phyloP scores from a whole-genome alignment of 2,329 filamentous ascomycete species.

The Ascochyta pisi region DNA sequence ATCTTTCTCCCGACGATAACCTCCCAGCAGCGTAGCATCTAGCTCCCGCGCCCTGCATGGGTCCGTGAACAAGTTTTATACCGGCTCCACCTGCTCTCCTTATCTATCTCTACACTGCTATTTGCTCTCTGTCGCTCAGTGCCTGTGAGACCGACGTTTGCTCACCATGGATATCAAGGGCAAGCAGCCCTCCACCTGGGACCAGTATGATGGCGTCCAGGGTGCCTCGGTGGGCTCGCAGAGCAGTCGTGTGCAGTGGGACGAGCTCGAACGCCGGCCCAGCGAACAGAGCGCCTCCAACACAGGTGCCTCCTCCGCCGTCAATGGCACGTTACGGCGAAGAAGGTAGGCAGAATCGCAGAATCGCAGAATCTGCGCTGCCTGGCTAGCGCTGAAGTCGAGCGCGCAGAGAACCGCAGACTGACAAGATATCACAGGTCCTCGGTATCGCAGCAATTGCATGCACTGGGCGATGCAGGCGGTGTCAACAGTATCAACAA shows the following conservation, averaged over 20 bases:
- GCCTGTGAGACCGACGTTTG: slow-evolving; percentile 12
- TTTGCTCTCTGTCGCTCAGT: slow-evolving; percentile 1
- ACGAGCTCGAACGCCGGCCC: slow-evolving; percentile 40
- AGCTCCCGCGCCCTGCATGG: slow-evolving; percentile 44
- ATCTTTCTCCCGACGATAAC: slow-evolving; percentile 37
- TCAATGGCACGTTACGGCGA: slow-evolving; percentile 42
- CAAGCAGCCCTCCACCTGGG: slow-evolving; percentile 55
- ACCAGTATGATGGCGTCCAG: slow-evolving; percentile 54
- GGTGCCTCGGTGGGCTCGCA: slow-evolving; percentile 46
- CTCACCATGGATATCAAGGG: slow-evolving; percentile 46
- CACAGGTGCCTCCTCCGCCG: slow-evolving; percentile 30
- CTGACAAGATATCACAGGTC: slow-evolving; percentile 43
- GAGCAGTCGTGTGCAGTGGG: slow-evolving; percentile 49
- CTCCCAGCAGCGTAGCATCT: slow-evolving; percentile 31
- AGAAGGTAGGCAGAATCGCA: slow-evolving; percentile 39
- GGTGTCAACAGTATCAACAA: slow-evolving; percentile 94
- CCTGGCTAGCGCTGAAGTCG: neutral
- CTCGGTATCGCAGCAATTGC: slow-evolving; percentile 59
- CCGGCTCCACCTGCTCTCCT: slow-evolving; percentile 21
- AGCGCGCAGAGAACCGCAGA: slow-evolving; percentile 4
- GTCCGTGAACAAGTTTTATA: slow-evolving; percentile 31
- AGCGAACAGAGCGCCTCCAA: slow-evolving; percentile 42
- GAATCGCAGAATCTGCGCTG: no score
- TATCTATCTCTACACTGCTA: slow-evolving; percentile 5
- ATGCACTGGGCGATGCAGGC: slow-evolving; percentile 71